Evolutionary conservation across 2,329 filamentous ascomycete species (phyloP).

Genomic region (Diaporthe sp.): DNA sequence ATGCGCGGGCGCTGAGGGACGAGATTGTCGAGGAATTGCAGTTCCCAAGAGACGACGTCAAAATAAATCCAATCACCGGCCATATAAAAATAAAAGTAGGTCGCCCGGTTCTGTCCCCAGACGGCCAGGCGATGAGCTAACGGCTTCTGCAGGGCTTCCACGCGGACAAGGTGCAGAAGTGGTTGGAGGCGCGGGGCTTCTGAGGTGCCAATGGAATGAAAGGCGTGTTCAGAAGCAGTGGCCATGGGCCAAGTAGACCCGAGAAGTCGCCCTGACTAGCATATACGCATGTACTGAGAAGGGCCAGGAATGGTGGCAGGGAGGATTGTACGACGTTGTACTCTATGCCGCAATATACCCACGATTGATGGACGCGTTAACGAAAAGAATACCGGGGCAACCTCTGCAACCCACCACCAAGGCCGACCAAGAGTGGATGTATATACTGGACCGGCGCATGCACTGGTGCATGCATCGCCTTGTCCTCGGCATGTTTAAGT

Average conservation of each 20-base stretch:
- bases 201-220: not conserved
- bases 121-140: not conserved
- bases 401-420: not conserved
- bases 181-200: slow-evolving; percentile 42
- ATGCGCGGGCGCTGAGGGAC: slow-evolving; percentile 72
- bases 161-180: slow-evolving; percentile 39
- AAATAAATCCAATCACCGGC: slow-evolving; percentile 72
- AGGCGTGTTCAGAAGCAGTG: not conserved
- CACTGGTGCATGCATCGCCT: not conserved
- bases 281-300: not conserved
- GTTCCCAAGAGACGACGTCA: slow-evolving; percentile 67
- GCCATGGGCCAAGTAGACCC: too few relatives aligned
- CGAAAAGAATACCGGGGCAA: not conserved
- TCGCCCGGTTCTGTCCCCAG: not conserved
- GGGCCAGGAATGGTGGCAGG: not conserved
- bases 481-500: too few relatives aligned
- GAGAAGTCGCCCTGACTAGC: not conserved
- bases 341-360: not conserved
- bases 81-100: slow-evolving; percentile 83
- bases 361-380: not conserved
- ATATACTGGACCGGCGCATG: not conserved
- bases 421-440: not conserved
- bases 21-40: slow-evolving; percentile 73
- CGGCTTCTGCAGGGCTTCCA: slow-evolving; percentile 27
- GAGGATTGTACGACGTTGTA: not conserved